These are phyloP conservation scores for Globisporangium nodosum DNA, from an alignment of 352 stramenopile species.

Conservation along the genomic window DNA sequence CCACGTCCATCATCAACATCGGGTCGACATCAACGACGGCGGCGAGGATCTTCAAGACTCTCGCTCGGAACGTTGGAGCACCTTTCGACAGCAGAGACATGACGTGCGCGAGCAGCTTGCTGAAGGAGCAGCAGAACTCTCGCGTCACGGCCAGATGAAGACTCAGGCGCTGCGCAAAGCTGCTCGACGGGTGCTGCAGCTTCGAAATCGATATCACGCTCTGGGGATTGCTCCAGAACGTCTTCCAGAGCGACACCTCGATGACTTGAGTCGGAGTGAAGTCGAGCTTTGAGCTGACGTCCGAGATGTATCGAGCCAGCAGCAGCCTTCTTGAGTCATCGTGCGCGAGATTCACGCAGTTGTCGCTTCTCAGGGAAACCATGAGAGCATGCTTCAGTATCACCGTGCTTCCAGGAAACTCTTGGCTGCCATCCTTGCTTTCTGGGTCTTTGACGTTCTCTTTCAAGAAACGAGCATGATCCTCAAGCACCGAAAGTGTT, in stretches of 20 bases:
- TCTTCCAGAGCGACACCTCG: conserved; percentile 41
- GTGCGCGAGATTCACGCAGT: conserved; percentile 20
- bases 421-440: neutral
- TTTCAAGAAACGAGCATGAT: conserved; percentile 38
- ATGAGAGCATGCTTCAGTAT: conserved; percentile 68
- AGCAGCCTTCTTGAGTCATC: conserved; percentile 49
- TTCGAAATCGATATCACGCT: conserved; percentile 39
- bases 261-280: neutral
- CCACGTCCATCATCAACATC: conserved; percentile 72
- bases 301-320: conserved; percentile 47
- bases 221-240: conserved; percentile 32
- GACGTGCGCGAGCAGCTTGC: conserved; percentile 61
- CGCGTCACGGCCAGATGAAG: conserved; percentile 42
- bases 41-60: conserved; percentile 72
- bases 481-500: conserved; percentile 31
- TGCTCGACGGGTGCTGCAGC: conserved; percentile 28
- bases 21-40: conserved; percentile 81
- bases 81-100: conserved; percentile 74
- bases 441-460: conserved; percentile 14
- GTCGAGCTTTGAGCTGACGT: conserved; percentile 13
- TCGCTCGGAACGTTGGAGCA: conserved; percentile 59
- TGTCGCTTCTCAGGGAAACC: conserved; percentile 34
- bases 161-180: conserved; percentile 39
- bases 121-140: conserved; percentile 65
- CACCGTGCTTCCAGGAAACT: conserved; percentile 9